Conservation (phyloP, 192 early-diverging fungal genomes). For the Powellomyces hirtus region DNA sequence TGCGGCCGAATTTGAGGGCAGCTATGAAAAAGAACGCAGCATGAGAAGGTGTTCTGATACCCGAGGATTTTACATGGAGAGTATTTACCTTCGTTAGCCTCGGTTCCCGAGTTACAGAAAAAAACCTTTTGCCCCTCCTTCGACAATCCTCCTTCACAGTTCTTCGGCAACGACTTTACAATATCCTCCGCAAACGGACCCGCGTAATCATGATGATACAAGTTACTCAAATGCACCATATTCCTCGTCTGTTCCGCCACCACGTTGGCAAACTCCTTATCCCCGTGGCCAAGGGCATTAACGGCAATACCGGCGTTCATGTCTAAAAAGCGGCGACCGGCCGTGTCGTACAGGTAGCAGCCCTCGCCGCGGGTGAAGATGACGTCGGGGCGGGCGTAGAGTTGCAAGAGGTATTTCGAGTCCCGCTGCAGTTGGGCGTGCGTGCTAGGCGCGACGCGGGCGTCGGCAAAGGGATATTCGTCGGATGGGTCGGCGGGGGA, state of each 20-base stretch:
- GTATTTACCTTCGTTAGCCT: constrained; percentile 90
- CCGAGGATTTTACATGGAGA: background rate
- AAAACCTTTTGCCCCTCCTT: constrained; percentile 73
- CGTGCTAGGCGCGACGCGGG: constrained; percentile 24
- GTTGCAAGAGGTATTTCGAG: constrained; percentile 31
- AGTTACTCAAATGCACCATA: constrained; percentile 85
- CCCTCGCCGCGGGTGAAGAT: constrained; percentile 80
- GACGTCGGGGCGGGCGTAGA: constrained; percentile 47
- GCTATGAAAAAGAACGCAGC: constrained; percentile 26
- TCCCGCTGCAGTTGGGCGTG: constrained; percentile 16
- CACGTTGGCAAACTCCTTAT: constrained; percentile 68
- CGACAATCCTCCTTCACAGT: background rate
- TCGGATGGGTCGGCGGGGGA: background rate
- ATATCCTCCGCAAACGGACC: constrained; percentile 74
- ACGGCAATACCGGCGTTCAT: constrained; percentile 95
- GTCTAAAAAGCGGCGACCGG: constrained; percentile 80
- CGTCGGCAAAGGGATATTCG: constrained; percentile 1
- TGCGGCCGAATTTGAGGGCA: constrained; percentile 93
- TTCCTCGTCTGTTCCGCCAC: constrained; percentile 79
- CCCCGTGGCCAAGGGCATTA: constrained; percentile 85
- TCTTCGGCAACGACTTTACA: constrained; percentile 42
- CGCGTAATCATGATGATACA: constrained; percentile 90
- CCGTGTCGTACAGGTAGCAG: constrained; percentile 72
- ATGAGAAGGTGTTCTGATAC: background rate
- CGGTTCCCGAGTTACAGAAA: constrained; percentile 95